Evolutionary conservation across 2,329 filamentous ascomycete species (phyloP).

Genomic region (Endothia cerciana): DNA sequence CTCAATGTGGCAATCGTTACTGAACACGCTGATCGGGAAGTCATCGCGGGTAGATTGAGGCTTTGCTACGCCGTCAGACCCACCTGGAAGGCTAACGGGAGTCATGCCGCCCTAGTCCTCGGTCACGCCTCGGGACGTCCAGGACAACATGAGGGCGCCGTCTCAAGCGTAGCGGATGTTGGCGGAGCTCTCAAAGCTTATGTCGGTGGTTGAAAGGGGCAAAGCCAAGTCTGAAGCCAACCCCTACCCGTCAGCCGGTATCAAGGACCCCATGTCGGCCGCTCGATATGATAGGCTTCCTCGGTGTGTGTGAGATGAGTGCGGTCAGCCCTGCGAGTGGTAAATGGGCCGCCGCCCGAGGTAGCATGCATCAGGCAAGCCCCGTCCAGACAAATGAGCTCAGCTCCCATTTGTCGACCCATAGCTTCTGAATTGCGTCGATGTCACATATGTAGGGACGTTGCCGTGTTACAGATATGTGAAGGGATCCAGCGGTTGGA

Average conservation of each 20-base stretch:
- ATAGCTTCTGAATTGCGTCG: background rate
- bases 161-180: background rate
- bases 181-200: background rate
- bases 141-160: background rate
- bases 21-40: background rate
- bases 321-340: background rate
- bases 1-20: background rate
- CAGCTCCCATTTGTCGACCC: background rate
- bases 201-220: background rate
- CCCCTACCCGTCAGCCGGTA: background rate
- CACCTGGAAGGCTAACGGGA: background rate
- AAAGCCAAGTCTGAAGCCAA: background rate
- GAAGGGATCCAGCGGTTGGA: no score
- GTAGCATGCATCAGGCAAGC: background rate
- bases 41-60: background rate
- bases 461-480: background rate
- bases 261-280: background rate
- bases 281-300: background rate
- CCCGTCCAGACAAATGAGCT: background rate
- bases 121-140: no score
- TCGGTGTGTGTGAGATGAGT: background rate
- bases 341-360: constrained; percentile 5
- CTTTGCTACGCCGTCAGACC: background rate
- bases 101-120: background rate
- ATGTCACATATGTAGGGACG: background rate